phyloP scores from a whole-genome alignment of 495 filamentous ascomycete species.

The Neurospora africana region DNA sequence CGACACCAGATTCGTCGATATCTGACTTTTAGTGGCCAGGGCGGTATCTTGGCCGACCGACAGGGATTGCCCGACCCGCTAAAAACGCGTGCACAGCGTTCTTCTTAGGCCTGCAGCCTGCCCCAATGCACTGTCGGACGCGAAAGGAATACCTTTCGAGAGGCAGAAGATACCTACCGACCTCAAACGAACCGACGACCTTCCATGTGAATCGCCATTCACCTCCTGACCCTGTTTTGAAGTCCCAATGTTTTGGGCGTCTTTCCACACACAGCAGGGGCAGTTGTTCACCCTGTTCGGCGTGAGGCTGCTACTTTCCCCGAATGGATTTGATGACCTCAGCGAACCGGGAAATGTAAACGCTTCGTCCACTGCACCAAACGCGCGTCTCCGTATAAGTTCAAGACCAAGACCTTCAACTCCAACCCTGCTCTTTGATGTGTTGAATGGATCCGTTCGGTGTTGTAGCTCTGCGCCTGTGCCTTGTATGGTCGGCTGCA shows the following conservation, averaged over 20 bases:
- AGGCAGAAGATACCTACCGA: neutral
- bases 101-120: neutral
- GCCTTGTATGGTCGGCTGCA: neutral
- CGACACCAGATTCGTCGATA: slow-evolving; percentile 20
- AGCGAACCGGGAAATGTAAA: neutral
- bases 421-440: neutral
- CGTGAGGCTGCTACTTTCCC: neutral
- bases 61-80: slow-evolving; percentile 16
- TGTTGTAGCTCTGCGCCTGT: neutral
- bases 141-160: neutral
- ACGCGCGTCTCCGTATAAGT: neutral
- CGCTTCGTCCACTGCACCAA: neutral
- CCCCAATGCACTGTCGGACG: neutral
- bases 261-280: neutral
- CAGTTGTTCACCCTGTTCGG: neutral
- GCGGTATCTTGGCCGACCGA: slow-evolving; percentile 25
- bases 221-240: neutral
- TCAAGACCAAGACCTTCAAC: neutral
- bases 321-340: neutral
- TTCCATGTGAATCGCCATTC: neutral
- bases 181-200: neutral
- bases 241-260: neutral
- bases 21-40: slow-evolving; percentile 30
- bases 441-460: neutral
- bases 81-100: neutral